Evolutionary conservation across 1,284 basidiomycete genomes (phyloP), one percentile per base, ranked within the genome.

Genomic region (Puccinia hordei): DNA sequence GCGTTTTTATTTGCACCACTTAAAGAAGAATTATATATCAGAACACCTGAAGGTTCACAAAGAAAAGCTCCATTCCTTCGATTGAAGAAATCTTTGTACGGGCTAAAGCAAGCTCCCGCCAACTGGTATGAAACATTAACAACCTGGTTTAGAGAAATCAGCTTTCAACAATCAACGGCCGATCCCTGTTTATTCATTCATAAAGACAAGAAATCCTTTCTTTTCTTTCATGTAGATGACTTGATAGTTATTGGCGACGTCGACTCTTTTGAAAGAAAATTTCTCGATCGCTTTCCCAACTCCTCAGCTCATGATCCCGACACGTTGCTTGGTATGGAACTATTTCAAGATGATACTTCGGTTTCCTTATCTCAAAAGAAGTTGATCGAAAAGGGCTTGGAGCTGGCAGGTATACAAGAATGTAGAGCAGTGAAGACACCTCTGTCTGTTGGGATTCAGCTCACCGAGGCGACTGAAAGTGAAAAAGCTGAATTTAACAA

Each of bases 181-280:
- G 38, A 68, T 46, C 65, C 65, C 5, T 68, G 65, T 46, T 24
- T 68, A 2, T 68, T 24, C 22, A 9, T 44, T 2, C 65, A 68
- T 15, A 24, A 68, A 24, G 65, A 68, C 10, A 24, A 30, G 24
- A 0, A 27, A 0, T 44, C 44, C 0, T 44, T 15, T 15, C 35
- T 65, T 19, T 65, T 65, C 38, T 65, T 65, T 65, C 61, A 65
- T 65, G 61, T 65, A 15, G 38, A 68, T 24, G 38, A 68, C 24
- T 10, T 68, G 0, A 10, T 68, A 0, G 65, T 68, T 0, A 38
- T 68, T 0, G 65, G 65, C 0, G n/a, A 44, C 27, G 44, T 68
- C 8, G 33, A 68, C 12, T 4, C 1, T 2, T 68, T 68, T 15
- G n/a, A 68, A 68, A 4, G 0, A 0, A 2, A 44, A 1, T 68